Conservation (phyloP, 345 rosid genomes). For the Rhizophora mangle region DNA sequence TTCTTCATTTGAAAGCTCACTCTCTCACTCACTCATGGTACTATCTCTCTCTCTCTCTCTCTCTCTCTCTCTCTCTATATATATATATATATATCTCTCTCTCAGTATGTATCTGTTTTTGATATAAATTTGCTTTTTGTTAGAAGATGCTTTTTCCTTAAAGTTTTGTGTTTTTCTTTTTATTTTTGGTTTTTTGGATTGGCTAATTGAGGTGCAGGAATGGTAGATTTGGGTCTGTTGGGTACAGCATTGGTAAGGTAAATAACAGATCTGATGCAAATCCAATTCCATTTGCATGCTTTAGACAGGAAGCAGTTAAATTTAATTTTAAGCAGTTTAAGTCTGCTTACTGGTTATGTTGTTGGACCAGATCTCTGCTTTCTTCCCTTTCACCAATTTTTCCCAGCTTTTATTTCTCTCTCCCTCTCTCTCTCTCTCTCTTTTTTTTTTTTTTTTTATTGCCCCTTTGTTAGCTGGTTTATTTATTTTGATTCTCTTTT, state of each 20-base stretch:
- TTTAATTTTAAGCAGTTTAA: background rate
- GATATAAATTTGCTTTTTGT: too few species aligned
- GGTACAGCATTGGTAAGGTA: constrained; percentile 36
- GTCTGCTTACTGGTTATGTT: too few species aligned
- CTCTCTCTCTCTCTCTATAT: background rate
- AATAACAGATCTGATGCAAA: constrained; percentile 55
- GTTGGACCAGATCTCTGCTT: too few species aligned
- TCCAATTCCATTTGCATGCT: background rate
- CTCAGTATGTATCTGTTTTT: background rate
- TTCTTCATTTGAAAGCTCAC: constrained; percentile 43
- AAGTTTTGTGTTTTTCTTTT: background rate
- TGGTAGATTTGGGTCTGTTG: constrained; percentile 41
- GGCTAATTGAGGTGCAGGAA: constrained; percentile 20
- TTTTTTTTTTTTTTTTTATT: too few species aligned
- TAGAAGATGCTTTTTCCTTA: background rate
- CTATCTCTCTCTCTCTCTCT: constrained; percentile 6
- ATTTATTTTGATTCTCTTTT: too few species aligned
- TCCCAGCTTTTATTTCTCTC: too few species aligned
- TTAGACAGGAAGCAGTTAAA: background rate
- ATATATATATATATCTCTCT: background rate
- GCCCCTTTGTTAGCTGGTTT: too few species aligned
- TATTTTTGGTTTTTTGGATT: background rate
- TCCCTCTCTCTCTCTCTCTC: too few species aligned
- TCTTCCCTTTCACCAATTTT: too few species aligned
- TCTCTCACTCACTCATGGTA: constrained; percentile 28